A percentile compares a stretch with the other conserved stretches of the same genome.
Evolutionary conservation across 495 filamentous ascomycete genomes (phyloP).

Genomic region (Friedmanniomyces endolithicus): DNA sequence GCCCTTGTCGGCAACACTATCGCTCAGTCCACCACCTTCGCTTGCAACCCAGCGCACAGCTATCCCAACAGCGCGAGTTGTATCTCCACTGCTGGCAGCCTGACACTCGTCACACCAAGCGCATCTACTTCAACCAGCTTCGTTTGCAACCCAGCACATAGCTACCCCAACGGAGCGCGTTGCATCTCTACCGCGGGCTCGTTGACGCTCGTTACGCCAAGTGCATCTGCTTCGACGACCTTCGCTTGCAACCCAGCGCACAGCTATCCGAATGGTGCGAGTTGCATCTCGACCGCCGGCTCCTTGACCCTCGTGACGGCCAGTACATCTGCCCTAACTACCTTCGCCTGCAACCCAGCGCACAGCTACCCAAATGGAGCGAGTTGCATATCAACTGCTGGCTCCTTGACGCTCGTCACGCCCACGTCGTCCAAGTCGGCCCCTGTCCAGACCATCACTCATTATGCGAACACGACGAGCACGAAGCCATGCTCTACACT

Average conservation of each 20-base stretch:
- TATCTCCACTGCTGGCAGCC: background rate
- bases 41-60: background rate
- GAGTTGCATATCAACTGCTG: background rate
- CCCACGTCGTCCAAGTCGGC: background rate
- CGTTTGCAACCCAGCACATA: background rate
- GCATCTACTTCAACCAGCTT: background rate
- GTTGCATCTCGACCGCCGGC: background rate
- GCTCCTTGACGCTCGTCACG: background rate
- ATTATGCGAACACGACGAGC: too few relatives aligned
- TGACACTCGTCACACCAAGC: background rate
- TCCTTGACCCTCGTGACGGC: background rate
- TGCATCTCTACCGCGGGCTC: background rate
- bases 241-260: background rate
- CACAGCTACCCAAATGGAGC: background rate
- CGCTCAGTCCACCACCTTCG: background rate
- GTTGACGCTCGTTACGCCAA: background rate
- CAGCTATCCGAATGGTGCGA: background rate
- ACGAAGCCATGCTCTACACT: too few relatives aligned
- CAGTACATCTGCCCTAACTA: background rate
- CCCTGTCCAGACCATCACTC: too few relatives aligned
- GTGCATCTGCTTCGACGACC: background rate
- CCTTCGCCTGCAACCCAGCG: background rate
- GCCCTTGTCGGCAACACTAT: background rate
- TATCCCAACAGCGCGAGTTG: background rate
- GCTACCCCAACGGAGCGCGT: background rate